Percentiles rank a stretch among this genome's conserved stretches.
Evolutionary conservation across 2,329 filamentous ascomycete species (phyloP).

Genomic region (Paraphoma chrysanthemicola): DNA sequence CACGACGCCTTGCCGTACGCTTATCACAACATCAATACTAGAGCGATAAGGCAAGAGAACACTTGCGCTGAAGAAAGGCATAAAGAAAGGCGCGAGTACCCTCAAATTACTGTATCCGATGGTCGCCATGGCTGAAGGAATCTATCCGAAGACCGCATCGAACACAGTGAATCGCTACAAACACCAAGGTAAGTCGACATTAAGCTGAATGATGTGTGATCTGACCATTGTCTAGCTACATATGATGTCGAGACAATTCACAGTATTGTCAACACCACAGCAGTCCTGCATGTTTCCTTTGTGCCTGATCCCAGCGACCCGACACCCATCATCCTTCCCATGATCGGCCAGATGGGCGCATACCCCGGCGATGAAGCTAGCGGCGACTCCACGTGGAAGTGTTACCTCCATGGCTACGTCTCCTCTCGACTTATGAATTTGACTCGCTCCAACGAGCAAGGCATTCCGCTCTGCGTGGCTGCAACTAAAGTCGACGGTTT

Average conservation of each 20-base stretch:
- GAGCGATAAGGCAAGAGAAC: no score
- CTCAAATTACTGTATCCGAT: no score
- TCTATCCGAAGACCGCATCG: constrained; percentile 16
- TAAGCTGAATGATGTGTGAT: not conserved
- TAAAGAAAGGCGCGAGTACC: no score
- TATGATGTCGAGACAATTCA: constrained; percentile 80
- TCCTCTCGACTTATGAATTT: constrained; percentile 77
- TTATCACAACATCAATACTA: no score
- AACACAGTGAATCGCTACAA: constrained; percentile 70
- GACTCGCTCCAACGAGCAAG: constrained; percentile 52
- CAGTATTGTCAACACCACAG: constrained; percentile 74
- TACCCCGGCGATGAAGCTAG: constrained; percentile 69
- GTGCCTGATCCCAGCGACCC: constrained; percentile 64
- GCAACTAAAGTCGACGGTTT: constrained; percentile 80
- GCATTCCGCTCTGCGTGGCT: constrained; percentile 74
- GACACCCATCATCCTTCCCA: constrained; percentile 79
- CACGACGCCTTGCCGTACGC: no score
- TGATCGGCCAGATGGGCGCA: constrained; percentile 84
- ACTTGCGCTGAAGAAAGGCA: no score
- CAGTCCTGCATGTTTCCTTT: constrained; percentile 83
- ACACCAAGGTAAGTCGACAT: constrained; percentile 60
- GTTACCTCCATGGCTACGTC: constrained; percentile 85
- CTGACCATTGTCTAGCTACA: constrained; percentile 12
- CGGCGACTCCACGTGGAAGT: constrained; percentile 71
- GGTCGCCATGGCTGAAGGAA: constrained; percentile 9